Conservation (phyloP, 441 rosid species). For the Corymbia citriodora region DNA sequence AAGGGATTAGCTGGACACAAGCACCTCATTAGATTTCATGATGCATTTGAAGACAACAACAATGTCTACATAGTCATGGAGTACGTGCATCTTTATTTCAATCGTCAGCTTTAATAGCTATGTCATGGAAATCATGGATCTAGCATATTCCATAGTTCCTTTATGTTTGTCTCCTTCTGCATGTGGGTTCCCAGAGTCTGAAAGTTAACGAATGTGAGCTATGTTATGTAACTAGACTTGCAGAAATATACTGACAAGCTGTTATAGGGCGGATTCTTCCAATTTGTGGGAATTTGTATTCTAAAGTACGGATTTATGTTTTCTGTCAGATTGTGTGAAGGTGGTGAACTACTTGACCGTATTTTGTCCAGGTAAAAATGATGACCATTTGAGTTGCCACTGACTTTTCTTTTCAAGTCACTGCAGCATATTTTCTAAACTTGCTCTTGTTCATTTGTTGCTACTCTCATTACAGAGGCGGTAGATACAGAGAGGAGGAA, state of each 20-base stretch:
- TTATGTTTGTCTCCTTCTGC: neutral
- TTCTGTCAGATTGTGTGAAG: conserved; percentile 43
- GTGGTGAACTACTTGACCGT: conserved; percentile 55
- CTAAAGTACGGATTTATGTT: neutral
- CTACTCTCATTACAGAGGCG: conserved; percentile 41
- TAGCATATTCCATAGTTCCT: neutral
- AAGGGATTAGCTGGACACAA: conserved; percentile 49
- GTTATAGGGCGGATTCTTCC: neutral
- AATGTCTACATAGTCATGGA: conserved; percentile 59
- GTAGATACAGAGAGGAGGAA: conserved; percentile 61
- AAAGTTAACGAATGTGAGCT: neutral
- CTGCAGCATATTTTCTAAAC: neutral
- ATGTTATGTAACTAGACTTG: neutral
- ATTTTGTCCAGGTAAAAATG: conserved; percentile 44
- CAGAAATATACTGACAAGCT: neutral
- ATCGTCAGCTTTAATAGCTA: neutral
- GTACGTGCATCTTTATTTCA: conserved; percentile 26
- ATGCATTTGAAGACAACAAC: conserved; percentile 46
- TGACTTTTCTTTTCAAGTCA: neutral
- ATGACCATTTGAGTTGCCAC: neutral
- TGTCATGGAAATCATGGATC: neutral
- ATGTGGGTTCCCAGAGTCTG: neutral
- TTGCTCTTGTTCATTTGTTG: neutral
- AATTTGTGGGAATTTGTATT: neutral
- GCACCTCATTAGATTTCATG: conserved; percentile 50